Percentiles rank a stretch among this genome's conserved stretches.
These are phyloP conservation scores for Arthrobotrys pseudoclavata DNA, from an alignment of 2,329 filamentous ascomycete genomes.

Conservation along the genomic window DNA sequence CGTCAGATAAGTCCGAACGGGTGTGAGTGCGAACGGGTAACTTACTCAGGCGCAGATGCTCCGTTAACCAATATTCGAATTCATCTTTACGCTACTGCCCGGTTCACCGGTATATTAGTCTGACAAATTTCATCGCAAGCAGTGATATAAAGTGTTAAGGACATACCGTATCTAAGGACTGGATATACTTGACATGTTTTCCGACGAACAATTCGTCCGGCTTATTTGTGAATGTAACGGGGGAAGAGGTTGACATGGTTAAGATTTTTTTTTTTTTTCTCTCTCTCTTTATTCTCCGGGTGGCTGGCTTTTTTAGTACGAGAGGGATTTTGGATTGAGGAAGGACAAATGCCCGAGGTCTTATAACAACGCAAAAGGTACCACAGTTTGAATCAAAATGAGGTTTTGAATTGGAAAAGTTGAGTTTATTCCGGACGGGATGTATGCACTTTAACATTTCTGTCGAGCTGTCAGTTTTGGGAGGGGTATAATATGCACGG, in stretches of 20 bases:
- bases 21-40: background rate
- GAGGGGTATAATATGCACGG: constrained; percentile 19
- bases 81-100: constrained; percentile 77
- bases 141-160: constrained; percentile 58
- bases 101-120: constrained; percentile 28
- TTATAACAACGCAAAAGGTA: constrained; percentile 57
- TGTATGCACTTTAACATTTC: constrained; percentile 10
- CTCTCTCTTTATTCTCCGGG: no score
- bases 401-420: no score
- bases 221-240: constrained; percentile 48
- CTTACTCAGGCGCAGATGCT: constrained; percentile 85
- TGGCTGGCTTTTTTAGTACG: constrained; percentile 11
- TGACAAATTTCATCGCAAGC: background rate
- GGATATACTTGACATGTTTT: constrained; percentile 91
- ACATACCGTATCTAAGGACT: constrained; percentile 86
- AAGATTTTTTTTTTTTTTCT: constrained; percentile 1
- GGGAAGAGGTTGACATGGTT: constrained; percentile 4
- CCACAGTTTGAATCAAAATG: constrained; percentile 6
- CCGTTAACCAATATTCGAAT: constrained; percentile 97
- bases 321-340: constrained; percentile 4
- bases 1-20: background rate
- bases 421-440: constrained; percentile 28
- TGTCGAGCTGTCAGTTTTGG: background rate
- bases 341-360: constrained; percentile 7
- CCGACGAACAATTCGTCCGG: constrained; percentile 66